A percentile compares a stretch with the other conserved stretches of the same genome.
Conservation (phyloP, 306 rosid genomes). For the Quercus gilva region DNA sequence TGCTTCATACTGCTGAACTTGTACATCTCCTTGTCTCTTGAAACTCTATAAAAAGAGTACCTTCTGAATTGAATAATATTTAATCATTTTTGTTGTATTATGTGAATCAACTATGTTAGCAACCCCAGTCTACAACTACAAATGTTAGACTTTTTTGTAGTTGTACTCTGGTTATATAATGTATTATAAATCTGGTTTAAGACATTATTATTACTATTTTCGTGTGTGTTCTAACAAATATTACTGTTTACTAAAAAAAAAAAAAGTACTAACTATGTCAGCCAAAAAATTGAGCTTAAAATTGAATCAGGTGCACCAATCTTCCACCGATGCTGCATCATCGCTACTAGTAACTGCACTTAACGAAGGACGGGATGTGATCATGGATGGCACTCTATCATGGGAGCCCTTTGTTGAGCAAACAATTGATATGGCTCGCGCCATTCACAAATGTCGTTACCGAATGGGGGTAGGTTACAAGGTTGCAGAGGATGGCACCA, state of each 20-base stretch:
- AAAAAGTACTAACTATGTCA: too few species aligned
- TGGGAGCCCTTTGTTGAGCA: slow-evolving; percentile 89
- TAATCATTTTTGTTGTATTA: too few species aligned
- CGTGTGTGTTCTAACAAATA: too few species aligned
- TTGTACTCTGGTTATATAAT: too few species aligned
- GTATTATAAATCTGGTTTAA: too few species aligned
- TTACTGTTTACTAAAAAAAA: too few species aligned
- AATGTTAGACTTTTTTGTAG: too few species aligned
- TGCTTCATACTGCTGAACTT: slow-evolving; percentile 82
- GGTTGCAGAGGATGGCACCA: slow-evolving; percentile 58
- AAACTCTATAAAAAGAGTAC: background rate
- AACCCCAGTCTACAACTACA: too few species aligned
- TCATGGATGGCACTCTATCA: slow-evolving; percentile 86
- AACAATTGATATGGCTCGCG: slow-evolving; percentile 77
- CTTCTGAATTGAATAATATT: too few species aligned
- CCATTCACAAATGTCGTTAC: slow-evolving; percentile 67
- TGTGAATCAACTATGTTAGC: too few species aligned
- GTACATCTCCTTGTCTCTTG: slow-evolving; percentile 27
- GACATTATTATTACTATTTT: too few species aligned
- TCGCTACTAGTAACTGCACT: slow-evolving; percentile 83
- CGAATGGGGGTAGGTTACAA: slow-evolving; percentile 91
- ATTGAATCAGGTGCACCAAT: slow-evolving; percentile 66
- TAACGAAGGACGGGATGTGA: slow-evolving; percentile 88
- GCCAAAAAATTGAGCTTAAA: background rate
- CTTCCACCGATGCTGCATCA: slow-evolving; percentile 85